Evolutionary conservation across 805 yeast genomes (phyloP).

Genomic region (Pichia nanzhaoensis): DNA sequence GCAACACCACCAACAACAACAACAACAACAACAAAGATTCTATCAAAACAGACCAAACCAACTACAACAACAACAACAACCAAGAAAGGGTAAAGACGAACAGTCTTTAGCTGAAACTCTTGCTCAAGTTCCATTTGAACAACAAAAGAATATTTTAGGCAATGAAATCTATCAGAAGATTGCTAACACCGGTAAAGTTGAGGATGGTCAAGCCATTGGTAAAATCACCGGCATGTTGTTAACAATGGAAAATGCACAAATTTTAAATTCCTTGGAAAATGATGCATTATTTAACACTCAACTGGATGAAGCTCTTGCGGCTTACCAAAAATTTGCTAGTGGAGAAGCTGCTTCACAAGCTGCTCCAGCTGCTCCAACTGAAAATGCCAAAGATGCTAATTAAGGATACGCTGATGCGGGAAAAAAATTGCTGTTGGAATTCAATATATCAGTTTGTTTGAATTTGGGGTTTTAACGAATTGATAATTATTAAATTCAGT

Average conservation of each 20-base stretch:
- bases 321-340: slow-evolving; percentile 85
- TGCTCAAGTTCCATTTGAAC: slow-evolving; percentile 69
- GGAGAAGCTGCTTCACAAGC: slow-evolving; percentile 14
- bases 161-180: slow-evolving; percentile 95
- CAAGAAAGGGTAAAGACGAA: slow-evolving; percentile 26
- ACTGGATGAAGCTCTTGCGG: slow-evolving; percentile 89
- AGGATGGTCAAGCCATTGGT: slow-evolving; percentile 93
- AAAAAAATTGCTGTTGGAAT: background rate
- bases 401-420: background rate
- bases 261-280: slow-evolving; percentile 81
- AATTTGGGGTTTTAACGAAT: slow-evolving; percentile 6
- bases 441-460: background rate
- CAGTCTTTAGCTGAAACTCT: slow-evolving; percentile 52
- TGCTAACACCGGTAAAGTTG: slow-evolving; percentile 76
- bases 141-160: slow-evolving; percentile 96
- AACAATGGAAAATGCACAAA: slow-evolving; percentile 89
- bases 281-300: slow-evolving; percentile 85
- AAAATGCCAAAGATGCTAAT: slow-evolving; percentile 10
- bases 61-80: slow-evolving; percentile 21
- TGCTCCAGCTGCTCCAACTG: slow-evolving; percentile 6
- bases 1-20: slow-evolving; percentile 19
- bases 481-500: slow-evolving; percentile 3
- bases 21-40: slow-evolving; percentile 31
- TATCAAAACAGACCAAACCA: slow-evolving; percentile 38
- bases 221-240: slow-evolving; percentile 98